Conservation (phyloP, 495 filamentous ascomycete genomes). For the Aspergillus wentii region DNA sequence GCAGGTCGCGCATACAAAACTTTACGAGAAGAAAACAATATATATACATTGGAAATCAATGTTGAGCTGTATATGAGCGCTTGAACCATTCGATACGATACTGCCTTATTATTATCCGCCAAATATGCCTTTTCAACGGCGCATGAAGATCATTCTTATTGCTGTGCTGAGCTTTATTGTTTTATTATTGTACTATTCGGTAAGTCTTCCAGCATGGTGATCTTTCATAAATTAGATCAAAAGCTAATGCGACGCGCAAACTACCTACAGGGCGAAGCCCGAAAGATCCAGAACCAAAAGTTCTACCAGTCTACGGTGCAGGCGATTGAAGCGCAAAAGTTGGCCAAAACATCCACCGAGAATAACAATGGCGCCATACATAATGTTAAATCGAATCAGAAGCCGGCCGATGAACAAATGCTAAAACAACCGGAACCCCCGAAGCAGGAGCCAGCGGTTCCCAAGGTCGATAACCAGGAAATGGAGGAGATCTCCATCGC, state of each 20-base stretch:
- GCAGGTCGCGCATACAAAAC: no score
- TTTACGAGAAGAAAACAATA: no score
- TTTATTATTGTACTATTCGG: slow-evolving; percentile 59
- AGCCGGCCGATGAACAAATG: slow-evolving; percentile 24
- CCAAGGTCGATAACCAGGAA: slow-evolving; percentile 22
- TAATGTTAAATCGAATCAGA: slow-evolving; percentile 28
- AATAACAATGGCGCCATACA: slow-evolving; percentile 27
- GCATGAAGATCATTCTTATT: slow-evolving; percentile 56
- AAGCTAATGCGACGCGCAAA: slow-evolving; percentile 1
- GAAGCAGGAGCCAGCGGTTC: slow-evolving; percentile 40
- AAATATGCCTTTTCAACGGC: slow-evolving; percentile 68
- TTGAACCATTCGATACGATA: no score
- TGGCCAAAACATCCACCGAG: slow-evolving; percentile 19
- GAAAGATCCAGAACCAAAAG: slow-evolving; percentile 39
- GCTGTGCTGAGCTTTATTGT: slow-evolving; percentile 52
- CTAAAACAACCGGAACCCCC: slow-evolving; percentile 49
- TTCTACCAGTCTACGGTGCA: slow-evolving; percentile 47
- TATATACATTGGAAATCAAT: no score
- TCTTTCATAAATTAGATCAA: no score
- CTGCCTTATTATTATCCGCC: no score
- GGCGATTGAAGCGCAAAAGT: slow-evolving; percentile 40
- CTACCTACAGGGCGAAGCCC: slow-evolving; percentile 32
- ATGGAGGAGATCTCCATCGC: slow-evolving; percentile 54
- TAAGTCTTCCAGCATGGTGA: slow-evolving; percentile 21
- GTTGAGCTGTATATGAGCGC: no score